Percentiles rank a stretch among this genome's conserved stretches.
phyloP scores from a whole-genome alignment of 1,284 basidiomycete species.

The Pterula multifida region DNA sequence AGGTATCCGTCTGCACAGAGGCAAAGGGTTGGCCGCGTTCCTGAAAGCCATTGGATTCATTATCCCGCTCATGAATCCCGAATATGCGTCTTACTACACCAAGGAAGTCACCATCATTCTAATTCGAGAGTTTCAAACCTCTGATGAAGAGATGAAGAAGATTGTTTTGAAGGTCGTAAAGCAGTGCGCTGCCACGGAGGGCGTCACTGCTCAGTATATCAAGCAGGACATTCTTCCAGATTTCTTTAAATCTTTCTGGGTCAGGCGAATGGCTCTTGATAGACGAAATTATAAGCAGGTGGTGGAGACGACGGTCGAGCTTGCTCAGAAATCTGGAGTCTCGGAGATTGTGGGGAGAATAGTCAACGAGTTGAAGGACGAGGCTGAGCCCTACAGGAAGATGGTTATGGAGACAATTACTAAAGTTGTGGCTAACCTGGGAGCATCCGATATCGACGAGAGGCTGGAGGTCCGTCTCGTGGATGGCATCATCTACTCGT shows the following conservation, averaged over 20 bases:
- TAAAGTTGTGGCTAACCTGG: constrained; percentile 86
- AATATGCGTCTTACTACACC: constrained; percentile 96
- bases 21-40: constrained; percentile 96
- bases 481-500: constrained; percentile 98
- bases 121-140: constrained; percentile 98
- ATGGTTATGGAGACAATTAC: constrained; percentile 99
- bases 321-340: constrained; percentile 94
- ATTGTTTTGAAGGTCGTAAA: constrained; percentile 99
- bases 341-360: constrained; percentile 91
- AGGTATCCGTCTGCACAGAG: constrained; percentile 95
- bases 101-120: constrained; percentile 96
- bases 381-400: constrained; percentile 94
- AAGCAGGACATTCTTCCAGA: constrained; percentile 98
- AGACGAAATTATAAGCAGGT: constrained; percentile 94
- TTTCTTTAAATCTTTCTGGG: constrained; percentile 99
- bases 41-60: constrained; percentile 99
- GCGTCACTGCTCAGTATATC: constrained; percentile 88
- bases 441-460: constrained; percentile 95
- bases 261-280: constrained; percentile 94
- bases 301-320: constrained; percentile 96
- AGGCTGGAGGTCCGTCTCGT: constrained; percentile 88
- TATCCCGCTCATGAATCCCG: constrained; percentile 98
- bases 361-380: constrained; percentile 95
- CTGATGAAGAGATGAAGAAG: constrained; percentile 99
- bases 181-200: constrained; percentile 96